Base-by-base conservation (phyloP, 176 grass and related monocot species). In the Saccharum spontaneum region DNA sequence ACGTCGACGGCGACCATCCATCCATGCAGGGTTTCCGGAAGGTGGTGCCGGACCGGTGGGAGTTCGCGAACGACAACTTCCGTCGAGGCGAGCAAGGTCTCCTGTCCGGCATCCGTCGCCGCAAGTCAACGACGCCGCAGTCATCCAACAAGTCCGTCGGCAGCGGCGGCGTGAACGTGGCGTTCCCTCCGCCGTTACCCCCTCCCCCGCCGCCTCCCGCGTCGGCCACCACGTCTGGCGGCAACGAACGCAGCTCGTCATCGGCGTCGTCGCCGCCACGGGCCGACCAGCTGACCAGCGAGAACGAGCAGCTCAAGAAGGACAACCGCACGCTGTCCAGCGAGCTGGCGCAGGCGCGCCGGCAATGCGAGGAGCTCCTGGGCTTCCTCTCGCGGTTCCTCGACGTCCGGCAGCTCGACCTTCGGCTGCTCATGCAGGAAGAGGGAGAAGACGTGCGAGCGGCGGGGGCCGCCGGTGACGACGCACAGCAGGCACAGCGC, bases 21-120 rank as follows among this genome's bases (percentile, higher is more conserved):
- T 26, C 14, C 31, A 8, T 82, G 52, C 89, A 98, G 93, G 93
- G 96, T 23, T 98, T 98, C 62, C 93, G 87, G 68, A 98, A 98
- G 79, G 93, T 98, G 71, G 88, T 90, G 69, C 83, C 96, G 1
- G 91, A 95, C 52, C 74, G 89, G 48, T 98, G 96, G 96, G 96
- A 98, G 84, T 98, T 98, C 73, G 91, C 91, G 18, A 98, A 95
- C 37, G 91, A 95, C 11, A 94, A 94, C 69, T 98, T 98, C 77
- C 89, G 91, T 41, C 89, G 84, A 78, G 91, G 93, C 4, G 89
- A 98, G 44, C 82, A 87, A 78, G 76, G 69, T 16, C 88, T 98
- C 28, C 85, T 98, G 64, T 59, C 38, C 4, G 67, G 92, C 71
- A 98, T 98, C 70, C 91, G 69, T 31, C 89, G 96, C 44, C 86